Conservation (phyloP, 768 basidiomycete genomes). For the Collybia sp. region DNA sequence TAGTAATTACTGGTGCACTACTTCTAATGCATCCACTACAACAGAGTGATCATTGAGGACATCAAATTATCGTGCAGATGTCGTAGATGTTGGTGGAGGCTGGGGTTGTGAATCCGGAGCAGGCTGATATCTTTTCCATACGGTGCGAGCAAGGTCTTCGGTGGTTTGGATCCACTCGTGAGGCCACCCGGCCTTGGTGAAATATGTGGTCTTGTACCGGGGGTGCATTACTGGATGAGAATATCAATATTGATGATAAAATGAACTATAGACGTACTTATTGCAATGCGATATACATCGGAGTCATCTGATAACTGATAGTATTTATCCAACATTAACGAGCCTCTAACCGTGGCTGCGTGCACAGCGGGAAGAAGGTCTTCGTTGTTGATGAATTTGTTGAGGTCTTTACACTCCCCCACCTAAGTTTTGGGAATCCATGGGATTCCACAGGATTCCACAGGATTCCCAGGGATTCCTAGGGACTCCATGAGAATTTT, state of each 20-base stretch:
- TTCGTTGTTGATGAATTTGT: no score
- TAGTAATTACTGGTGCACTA: not conserved
- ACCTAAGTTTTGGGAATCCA: no score
- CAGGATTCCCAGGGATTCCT: no score
- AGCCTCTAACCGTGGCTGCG: not conserved
- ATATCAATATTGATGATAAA: not conserved
- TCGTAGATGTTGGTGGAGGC: no score
- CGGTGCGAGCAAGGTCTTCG: not conserved
- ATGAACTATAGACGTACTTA: constrained; percentile 7
- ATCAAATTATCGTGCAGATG: not conserved
- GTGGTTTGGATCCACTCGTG: constrained; percentile 14
- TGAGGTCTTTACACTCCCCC: no score
- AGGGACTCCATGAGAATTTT: no score
- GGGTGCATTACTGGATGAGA: constrained; percentile 14
- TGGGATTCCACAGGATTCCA: no score
- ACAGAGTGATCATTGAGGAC: not conserved
- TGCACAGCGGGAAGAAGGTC: not conserved
- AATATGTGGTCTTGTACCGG: constrained; percentile 12
- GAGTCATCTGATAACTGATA: constrained; percentile 11
- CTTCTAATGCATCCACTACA: not conserved
- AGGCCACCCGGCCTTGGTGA: constrained; percentile 10
- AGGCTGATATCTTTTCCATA: not conserved
- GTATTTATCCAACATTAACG: constrained; percentile 10
- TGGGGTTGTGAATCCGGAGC: no score
- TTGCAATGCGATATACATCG: constrained; percentile 9